phyloP scores from a whole-genome alignment of 2,329 filamentous ascomycete genomes.

The Alternaria sp. region DNA sequence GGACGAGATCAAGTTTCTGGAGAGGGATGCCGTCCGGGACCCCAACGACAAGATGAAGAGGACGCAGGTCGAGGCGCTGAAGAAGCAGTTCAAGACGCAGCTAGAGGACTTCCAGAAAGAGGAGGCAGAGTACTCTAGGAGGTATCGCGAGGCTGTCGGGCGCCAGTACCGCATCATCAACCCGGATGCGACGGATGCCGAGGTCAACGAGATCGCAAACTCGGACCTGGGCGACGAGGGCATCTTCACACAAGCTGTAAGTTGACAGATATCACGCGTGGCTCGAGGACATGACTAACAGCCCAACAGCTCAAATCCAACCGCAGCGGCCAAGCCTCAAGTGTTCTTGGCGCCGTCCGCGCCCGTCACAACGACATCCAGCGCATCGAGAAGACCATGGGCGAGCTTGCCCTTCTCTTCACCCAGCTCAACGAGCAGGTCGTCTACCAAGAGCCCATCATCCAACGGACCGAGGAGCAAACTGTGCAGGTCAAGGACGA shows the following conservation, averaged over 20 bases:
- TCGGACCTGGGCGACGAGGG: constrained; percentile 80
- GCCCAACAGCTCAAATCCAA: constrained; percentile 72
- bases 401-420: constrained; percentile 75
- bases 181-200: constrained; percentile 76
- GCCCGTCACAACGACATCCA: constrained; percentile 85
- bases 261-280: constrained; percentile 40
- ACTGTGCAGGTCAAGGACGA: constrained; percentile 72
- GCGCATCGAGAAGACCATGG: constrained; percentile 78
- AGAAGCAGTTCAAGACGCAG: constrained; percentile 75
- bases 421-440: constrained; percentile 77
- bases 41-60: constrained; percentile 71
- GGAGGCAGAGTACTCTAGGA: constrained; percentile 73
- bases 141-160: constrained; percentile 79
- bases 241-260: constrained; percentile 82
- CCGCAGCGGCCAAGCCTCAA: constrained; percentile 75
- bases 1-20: constrained; percentile 79
- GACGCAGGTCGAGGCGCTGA: constrained; percentile 73
- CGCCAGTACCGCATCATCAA: constrained; percentile 85
- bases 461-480: constrained; percentile 70
- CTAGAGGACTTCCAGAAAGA: constrained; percentile 74
- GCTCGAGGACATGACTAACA: constrained; percentile 5
- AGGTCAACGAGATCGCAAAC: constrained; percentile 73
- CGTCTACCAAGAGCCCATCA: constrained; percentile 72
- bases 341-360: constrained; percentile 78
- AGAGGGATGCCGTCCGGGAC: constrained; percentile 73